A percentile compares a stretch with the other conserved stretches of the same genome.
These are phyloP conservation scores for Thraustochytrium sp. DNA, from an alignment of 352 stramenopile species.

Conservation along the genomic window DNA sequence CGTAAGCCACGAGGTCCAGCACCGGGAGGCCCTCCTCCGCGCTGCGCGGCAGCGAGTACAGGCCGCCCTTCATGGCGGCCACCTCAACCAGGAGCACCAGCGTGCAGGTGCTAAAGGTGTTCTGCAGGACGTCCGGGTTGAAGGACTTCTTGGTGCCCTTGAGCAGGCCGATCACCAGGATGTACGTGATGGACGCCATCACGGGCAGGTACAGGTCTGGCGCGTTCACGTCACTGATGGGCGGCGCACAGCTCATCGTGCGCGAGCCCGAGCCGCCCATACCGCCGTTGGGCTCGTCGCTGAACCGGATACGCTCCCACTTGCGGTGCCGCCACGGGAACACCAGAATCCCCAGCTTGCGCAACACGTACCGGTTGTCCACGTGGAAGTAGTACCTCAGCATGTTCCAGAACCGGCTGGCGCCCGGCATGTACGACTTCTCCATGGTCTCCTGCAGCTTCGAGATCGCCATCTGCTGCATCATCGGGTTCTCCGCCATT, in stretches of 20 bases:
- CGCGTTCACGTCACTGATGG: slow-evolving; percentile 89
- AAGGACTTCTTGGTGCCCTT: slow-evolving; percentile 90
- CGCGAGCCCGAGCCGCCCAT: slow-evolving; percentile 46
- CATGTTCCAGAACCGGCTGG: slow-evolving; percentile 39
- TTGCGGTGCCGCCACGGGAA: slow-evolving; percentile 76
- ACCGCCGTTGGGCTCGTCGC: slow-evolving; percentile 51
- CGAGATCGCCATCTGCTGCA: background rate
- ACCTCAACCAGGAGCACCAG: slow-evolving; percentile 65
- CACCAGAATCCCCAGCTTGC: slow-evolving; percentile 64
- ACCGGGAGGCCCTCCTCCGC: slow-evolving; percentile 74
- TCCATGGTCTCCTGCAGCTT: background rate
- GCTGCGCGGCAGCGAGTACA: slow-evolving; percentile 63
- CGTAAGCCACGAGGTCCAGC: slow-evolving; percentile 92
- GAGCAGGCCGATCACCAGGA: slow-evolving; percentile 90
- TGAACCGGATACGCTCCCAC: slow-evolving; percentile 66
- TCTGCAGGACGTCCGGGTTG: slow-evolving; percentile 88
- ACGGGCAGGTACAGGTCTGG: slow-evolving; percentile 96
- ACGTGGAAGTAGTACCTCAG: slow-evolving; percentile 50
- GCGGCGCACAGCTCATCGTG: slow-evolving; percentile 68
- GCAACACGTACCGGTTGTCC: slow-evolving; percentile 49
- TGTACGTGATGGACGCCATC: slow-evolving; percentile 98
- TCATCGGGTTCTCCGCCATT: background rate
- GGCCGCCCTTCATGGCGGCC: slow-evolving; percentile 4
- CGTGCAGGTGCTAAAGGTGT: slow-evolving; percentile 75
- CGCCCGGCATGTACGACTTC: slow-evolving; percentile 19